These are phyloP conservation scores for Linnemannia exigua DNA, from an alignment of 192 early-diverging fungal genomes.

Conservation along the genomic window DNA sequence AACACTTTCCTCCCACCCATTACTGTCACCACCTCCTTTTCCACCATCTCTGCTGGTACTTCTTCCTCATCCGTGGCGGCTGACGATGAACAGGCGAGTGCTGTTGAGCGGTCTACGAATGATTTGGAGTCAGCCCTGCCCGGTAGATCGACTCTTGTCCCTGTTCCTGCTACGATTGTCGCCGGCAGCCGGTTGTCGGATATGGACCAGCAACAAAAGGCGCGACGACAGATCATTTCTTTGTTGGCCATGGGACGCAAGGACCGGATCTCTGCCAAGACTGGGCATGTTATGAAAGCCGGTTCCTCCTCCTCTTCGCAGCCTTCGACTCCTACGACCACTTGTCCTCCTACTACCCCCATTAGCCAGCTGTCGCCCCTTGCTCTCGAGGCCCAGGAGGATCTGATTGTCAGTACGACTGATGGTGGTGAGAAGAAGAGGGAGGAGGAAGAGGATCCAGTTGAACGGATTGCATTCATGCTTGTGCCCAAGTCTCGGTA, in stretches of 20 bases:
- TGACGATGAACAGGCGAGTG: not conserved
- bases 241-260: conserved; percentile 40
- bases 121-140: not conserved
- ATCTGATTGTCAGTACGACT: not conserved
- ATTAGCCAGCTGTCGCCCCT: conserved; percentile 24
- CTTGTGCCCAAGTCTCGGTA: conserved; percentile 55
- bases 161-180: not conserved
- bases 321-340: not conserved
- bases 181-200: not conserved
- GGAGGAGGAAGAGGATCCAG: conserved; percentile 2
- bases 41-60: not conserved
- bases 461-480: conserved; percentile 49
- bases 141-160: not conserved
- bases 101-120: not conserved
- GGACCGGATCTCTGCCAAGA: conserved; percentile 35
- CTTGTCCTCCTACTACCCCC: not conserved
- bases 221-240: conserved; percentile 31
- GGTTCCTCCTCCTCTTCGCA: not conserved
- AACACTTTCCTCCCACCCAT: not conserved
- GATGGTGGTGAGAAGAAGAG: not conserved
- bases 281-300: conserved; percentile 11
- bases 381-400: conserved; percentile 33
- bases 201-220: conserved; percentile 12
- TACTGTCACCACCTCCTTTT: not conserved
- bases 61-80: too few species aligned